A percentile compares a stretch with the other conserved stretches of the same genome.
phyloP scores from a whole-genome alignment of 495 filamentous ascomycete species.

The Aspergillus panamensis region DNA sequence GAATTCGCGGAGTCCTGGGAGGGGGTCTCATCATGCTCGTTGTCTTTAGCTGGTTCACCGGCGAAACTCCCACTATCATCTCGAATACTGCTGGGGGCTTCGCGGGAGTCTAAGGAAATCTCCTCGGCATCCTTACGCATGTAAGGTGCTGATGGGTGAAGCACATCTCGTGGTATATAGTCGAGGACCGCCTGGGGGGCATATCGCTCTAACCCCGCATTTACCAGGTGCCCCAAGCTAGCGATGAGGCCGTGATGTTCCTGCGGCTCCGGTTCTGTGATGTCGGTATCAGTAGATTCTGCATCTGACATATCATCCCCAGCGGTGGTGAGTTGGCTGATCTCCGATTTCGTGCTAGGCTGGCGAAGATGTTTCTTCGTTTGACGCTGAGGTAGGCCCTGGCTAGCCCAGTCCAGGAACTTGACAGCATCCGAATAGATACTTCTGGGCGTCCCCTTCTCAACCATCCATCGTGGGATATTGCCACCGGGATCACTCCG shows the following conservation, averaged over 20 bases:
- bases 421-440: slow-evolving; percentile 79
- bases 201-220: slow-evolving; percentile 38
- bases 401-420: slow-evolving; percentile 80
- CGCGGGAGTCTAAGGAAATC: slow-evolving; percentile 11
- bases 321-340: slow-evolving; percentile 9
- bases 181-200: slow-evolving; percentile 49
- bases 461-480: slow-evolving; percentile 91
- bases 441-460: slow-evolving; percentile 80
- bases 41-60: no score
- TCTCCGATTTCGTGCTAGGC: slow-evolving; percentile 17
- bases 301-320: slow-evolving; percentile 15
- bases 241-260: slow-evolving; percentile 44
- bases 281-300: slow-evolving; percentile 17
- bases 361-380: slow-evolving; percentile 26
- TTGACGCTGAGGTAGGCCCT: slow-evolving; percentile 44
- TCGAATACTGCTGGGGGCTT: slow-evolving; percentile 10
- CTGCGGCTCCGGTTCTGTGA: slow-evolving; percentile 23
- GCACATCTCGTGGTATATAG: slow-evolving; percentile 41
- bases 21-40: slow-evolving; percentile 20
- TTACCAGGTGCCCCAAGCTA: slow-evolving; percentile 41
- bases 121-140: slow-evolving; percentile 22
- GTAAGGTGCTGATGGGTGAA: slow-evolving; percentile 35
- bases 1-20: slow-evolving; percentile 29
- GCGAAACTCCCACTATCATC: not conserved
- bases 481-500: slow-evolving; percentile 90